Evolutionary conservation across 1,284 basidiomycete species (phyloP), one percentile per base, ranked within the genome.

Genomic region (Fomitiporia mediterranea): DNA sequence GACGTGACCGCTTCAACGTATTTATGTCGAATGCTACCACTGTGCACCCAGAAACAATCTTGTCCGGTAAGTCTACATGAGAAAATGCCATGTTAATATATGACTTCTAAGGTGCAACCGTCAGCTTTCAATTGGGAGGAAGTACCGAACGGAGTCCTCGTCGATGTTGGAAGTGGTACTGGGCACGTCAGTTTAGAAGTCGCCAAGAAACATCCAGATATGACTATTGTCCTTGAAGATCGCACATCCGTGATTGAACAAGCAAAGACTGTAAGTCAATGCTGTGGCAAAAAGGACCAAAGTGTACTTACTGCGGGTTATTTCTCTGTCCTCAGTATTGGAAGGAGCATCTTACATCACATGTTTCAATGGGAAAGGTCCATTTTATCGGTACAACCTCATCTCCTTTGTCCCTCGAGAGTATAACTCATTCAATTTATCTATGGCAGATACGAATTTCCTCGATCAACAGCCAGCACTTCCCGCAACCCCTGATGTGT

Each of bases 401-500:
- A 35, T 49, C 17, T 19, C 17, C 30, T 19, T 13, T 40, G 15
- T 15, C 3, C 15, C n/a, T n/a, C n/a, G n/a, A n/a, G n/a, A n/a
- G n/a, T n/a, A n/a, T n/a, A n/a, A n/a, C n/a, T n/a, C n/a, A n/a
- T n/a, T n/a, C n/a, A 30, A 17, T n/a, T 15, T 19, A 13, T 34
- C 27, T 21, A 17, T n/a, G 27, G 11, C 52, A 68, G 66, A 42
- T 4, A 65, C 69, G 47, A 64, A 68, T 56, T 70, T 68, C 58
- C 68, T 71, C 56, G 37, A 39, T 3, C 51, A 60, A 3, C 66
- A 70, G 51, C 63, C 67, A 0, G 57, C 63, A 11, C 35, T 58
- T 17, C 48, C 56, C 2, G 42, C 28, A 5, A n/a, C 51, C 13
- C 65, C 66, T 0, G 59, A 58, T 11, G 61, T 67, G 8, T 67